phyloP scores from a whole-genome alignment of 1,284 basidiomycete genomes.

The Malassezia furfur region DNA sequence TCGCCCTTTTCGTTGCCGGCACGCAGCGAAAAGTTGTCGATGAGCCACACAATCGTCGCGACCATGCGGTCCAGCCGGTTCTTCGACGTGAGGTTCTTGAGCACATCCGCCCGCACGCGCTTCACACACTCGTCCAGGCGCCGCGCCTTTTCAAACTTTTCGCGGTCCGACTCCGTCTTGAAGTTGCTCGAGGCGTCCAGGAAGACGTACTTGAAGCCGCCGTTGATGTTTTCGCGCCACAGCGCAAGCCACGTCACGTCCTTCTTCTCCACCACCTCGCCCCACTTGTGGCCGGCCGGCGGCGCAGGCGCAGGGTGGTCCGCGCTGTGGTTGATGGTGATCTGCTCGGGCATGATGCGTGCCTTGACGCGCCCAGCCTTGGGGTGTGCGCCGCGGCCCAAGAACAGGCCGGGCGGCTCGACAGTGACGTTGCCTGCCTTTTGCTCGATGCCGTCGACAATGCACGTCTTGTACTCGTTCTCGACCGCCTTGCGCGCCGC shows the following conservation, averaged over 20 bases:
- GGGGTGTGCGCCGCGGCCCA: conserved; percentile 95
- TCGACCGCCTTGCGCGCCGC: conserved; percentile 83
- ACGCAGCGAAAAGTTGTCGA: conserved; percentile 47
- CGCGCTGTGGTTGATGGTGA: conserved; percentile 47
- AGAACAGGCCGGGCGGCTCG: conserved; percentile 92
- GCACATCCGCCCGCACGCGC: conserved; percentile 36
- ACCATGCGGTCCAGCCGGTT: conserved; percentile 40
- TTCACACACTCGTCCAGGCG: conserved; percentile 40
- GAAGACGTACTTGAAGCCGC: conserved; percentile 46
- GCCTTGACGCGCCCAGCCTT: conserved; percentile 94
- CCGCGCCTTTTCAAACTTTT: conserved; percentile 47
- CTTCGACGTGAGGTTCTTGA: conserved; percentile 41
- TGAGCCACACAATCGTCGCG: conserved; percentile 47
- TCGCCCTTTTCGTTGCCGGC: conserved; percentile 48
- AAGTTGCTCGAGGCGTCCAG: conserved; percentile 42
- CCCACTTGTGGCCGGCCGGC: conserved; percentile 43
- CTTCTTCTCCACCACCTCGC: conserved; percentile 41
- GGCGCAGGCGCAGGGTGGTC: conserved; percentile 37
- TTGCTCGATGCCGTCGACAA: conserved; percentile 89
- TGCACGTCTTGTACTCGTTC: conserved; percentile 70
- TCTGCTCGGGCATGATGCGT: conserved; percentile 43
- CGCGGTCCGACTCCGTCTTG: conserved; percentile 46
- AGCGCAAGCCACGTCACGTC: conserved; percentile 46
- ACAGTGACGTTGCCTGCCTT: conserved; percentile 97
- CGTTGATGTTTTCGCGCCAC: conserved; percentile 47